Percentiles rank a stretch among this genome's conserved stretches.
Conservation (phyloP, 139 green algal genomes). For the Mychonastes homosphaera region DNA sequence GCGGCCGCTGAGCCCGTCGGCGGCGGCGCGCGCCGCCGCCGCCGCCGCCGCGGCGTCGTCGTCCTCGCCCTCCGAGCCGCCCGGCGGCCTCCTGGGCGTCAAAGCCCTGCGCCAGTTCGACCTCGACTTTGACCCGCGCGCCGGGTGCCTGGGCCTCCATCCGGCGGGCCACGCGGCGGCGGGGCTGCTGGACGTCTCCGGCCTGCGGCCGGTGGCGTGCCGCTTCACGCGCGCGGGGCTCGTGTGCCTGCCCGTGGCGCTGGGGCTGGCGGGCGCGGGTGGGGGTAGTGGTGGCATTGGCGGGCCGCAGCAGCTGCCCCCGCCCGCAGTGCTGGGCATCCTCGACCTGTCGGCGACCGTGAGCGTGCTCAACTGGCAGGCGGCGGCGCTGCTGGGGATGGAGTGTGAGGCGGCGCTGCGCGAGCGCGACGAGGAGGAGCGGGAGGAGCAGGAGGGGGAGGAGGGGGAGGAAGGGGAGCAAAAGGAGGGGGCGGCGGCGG, state of each 20-base stretch:
- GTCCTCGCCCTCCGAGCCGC: too few species aligned
- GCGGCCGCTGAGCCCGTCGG: background rate
- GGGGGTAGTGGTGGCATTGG: background rate
- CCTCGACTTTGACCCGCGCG: background rate
- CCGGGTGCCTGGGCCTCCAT: background rate
- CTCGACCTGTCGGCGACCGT: background rate
- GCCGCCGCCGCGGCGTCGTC: background rate
- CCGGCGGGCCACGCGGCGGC: background rate
- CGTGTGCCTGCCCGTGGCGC: background rate
- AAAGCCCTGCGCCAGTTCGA: background rate
- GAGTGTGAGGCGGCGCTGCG: background rate
- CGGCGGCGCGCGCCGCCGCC: background rate
- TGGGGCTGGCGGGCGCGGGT: background rate
- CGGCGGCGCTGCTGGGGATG: background rate
- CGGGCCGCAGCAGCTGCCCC: background rate
- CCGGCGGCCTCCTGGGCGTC: background rate
- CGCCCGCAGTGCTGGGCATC: background rate
- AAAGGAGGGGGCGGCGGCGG: too few species aligned
- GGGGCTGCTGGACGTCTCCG: slow-evolving; percentile 1
- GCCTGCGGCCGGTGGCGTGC: background rate
- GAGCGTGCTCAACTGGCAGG: background rate
- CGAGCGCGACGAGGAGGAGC: background rate
- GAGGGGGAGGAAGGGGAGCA: background rate
- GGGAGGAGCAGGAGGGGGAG: background rate
- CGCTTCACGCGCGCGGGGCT: too few species aligned